phyloP scores from a whole-genome alignment of 257 asterid genomes.

The Paulownia fortunei region DNA sequence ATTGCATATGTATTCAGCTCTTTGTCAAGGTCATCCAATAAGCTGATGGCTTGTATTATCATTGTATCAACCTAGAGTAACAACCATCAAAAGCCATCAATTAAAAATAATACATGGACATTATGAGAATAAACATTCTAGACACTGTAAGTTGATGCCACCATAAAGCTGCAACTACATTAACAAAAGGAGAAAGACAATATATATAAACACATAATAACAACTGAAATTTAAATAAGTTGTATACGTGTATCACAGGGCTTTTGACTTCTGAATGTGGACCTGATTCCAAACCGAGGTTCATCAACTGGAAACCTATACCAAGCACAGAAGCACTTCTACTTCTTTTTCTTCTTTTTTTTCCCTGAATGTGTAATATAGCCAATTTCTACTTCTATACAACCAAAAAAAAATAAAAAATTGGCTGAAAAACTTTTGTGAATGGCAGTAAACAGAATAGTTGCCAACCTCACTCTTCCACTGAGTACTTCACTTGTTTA shows the following conservation, averaged over 20 bases:
- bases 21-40: conserved; percentile 89
- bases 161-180: background rate
- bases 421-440: background rate
- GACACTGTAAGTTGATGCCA: background rate
- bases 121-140: background rate
- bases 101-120: no score
- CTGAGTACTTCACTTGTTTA: background rate
- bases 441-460: background rate
- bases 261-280: no score
- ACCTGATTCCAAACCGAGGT: conserved; percentile 60
- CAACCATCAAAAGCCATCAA: conserved; percentile 5
- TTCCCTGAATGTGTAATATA: no score
- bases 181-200: background rate
- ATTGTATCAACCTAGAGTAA: conserved; percentile 74
- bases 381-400: no score
- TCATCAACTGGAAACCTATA: no score
- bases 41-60: conserved; percentile 90
- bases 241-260: background rate
- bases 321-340: background rate
- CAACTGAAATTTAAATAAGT: background rate
- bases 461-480: background rate
- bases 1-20: conserved; percentile 88
- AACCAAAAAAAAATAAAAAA: background rate
- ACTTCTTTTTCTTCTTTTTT: no score
- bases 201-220: background rate